Base-by-base conservation (phyloP, 345 rosid genomes). In the Camelina hispida region DNA sequence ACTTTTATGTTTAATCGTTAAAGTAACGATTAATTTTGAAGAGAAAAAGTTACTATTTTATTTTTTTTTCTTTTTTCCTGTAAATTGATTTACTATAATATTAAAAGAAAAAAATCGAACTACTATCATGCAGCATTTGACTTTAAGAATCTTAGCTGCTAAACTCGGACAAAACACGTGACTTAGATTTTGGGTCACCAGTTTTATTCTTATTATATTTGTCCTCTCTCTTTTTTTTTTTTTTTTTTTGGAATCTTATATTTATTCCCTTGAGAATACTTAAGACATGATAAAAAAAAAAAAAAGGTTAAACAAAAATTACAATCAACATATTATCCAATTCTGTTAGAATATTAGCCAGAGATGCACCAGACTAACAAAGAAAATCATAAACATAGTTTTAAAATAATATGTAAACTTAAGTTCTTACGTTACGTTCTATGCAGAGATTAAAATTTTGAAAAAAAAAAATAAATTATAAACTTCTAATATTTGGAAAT, bases 111-210 rank as follows among this genome's bases (percentile, higher is more conserved):
- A n/a, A 51, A 14, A 37, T n/a, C 38, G 16, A 53, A 22, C n/a
- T 52, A 53, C 9, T 17, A 69, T 43, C 9, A 69, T 17, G 55
- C 32, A 69, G 9, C 32, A 69, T 40, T 43, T 69, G 30, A 30
- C 40, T 70, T 46, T 57, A 13, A 30, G 32, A 46, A 44, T 16
- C 30, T 52, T 52, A 57, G 3, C 15, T 53, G 25, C 43, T 28
- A 28, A 13, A 69, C 11, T 9, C 6, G n/a, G 34, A 57, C 65
- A 54, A 54, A 68, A 67, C 71, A 67, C n/a, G 46, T 66, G 51
- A 28, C 22, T 68, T 32, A 6, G n/a, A 51, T 68, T 54, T 54
- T 54, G 56, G 10, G 22, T 57, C 65, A 20, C 30, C 43, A 42
- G 32, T 57, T 54, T 67, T 53, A 8, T 28, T 69, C 18, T 56